These are phyloP conservation scores for Cytospora paraplurivora DNA, from an alignment of 2,329 filamentous ascomycete genomes.

Conservation along the genomic window DNA sequence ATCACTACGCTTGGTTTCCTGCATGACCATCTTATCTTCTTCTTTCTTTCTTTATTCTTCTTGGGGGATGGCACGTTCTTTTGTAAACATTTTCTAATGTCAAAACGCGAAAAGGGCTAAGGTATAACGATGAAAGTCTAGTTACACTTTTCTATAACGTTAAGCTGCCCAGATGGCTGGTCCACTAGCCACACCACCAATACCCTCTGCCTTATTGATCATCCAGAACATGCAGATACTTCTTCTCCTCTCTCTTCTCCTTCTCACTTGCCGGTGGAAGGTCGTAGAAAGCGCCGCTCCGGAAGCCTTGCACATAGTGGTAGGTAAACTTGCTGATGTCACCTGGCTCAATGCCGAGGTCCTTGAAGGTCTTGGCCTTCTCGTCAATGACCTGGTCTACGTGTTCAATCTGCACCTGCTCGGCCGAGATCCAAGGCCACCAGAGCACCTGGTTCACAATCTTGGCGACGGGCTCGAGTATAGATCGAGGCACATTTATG, in stretches of 20 bases:
- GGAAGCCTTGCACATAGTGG: constrained; percentile 94
- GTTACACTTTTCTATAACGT: constrained; percentile 35
- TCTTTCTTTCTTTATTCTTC: too few relatives aligned
- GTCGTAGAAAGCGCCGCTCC: constrained; percentile 87
- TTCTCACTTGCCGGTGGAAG: constrained; percentile 91
- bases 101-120: constrained; percentile 31
- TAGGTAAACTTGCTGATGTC: constrained; percentile 87
- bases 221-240: constrained; percentile 93
- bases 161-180: constrained; percentile 25
- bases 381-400: constrained; percentile 91
- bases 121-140: constrained; percentile 25
- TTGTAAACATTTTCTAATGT: constrained; percentile 20
- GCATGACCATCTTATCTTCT: too few relatives aligned
- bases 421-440: constrained; percentile 83
- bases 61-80: neutral
- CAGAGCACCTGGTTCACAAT: constrained; percentile 81
- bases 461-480: constrained; percentile 74
- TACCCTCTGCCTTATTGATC: constrained; percentile 64
- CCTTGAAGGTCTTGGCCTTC: constrained; percentile 91
- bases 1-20: neutral
- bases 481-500: constrained; percentile 82
- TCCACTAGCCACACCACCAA: constrained; percentile 18
- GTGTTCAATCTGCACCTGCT: constrained; percentile 90
- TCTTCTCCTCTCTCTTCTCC: constrained; percentile 92
- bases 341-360: constrained; percentile 85